Conservation (phyloP, 2,329 filamentous ascomycete species). For the Phialophora macrospora region DNA sequence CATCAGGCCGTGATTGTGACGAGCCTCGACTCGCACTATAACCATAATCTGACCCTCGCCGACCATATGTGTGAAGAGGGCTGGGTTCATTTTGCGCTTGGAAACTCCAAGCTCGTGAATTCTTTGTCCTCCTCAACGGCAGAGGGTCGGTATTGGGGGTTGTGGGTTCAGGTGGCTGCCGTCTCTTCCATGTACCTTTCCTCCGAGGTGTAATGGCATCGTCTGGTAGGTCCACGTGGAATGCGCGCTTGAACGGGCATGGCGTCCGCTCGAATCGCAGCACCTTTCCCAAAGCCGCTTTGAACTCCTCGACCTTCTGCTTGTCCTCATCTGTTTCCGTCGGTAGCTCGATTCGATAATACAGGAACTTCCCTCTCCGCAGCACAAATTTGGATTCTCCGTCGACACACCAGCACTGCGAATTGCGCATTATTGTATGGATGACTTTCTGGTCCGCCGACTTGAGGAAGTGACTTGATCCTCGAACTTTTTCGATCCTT, state of each 20-base stretch:
- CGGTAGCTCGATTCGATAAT: conserved; percentile 88
- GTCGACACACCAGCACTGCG: conserved; percentile 92
- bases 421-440: conserved; percentile 84
- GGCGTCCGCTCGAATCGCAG: conserved; percentile 85
- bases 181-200: conserved; percentile 72
- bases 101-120: conserved; percentile 35
- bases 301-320: conserved; percentile 68
- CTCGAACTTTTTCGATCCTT: conserved; percentile 82
- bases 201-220: conserved; percentile 67
- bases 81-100: conserved; percentile 24
- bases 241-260: conserved; percentile 80
- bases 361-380: conserved; percentile 79
- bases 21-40: conserved; percentile 27
- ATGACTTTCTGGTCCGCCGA: conserved; percentile 72
- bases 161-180: conserved; percentile 55
- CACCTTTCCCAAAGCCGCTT: conserved; percentile 71
- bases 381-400: conserved; percentile 84
- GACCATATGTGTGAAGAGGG: conserved; percentile 30
- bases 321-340: conserved; percentile 67
- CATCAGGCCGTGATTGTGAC: conserved; percentile 22
- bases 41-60: conserved; percentile 36
- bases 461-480: conserved; percentile 84
- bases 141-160: conserved; percentile 32
- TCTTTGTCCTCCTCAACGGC: conserved; percentile 29
- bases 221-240: conserved; percentile 74